Evolutionary conservation across 345 rosid genomes (phyloP).

Genomic region (Gossypium arboreum): DNA sequence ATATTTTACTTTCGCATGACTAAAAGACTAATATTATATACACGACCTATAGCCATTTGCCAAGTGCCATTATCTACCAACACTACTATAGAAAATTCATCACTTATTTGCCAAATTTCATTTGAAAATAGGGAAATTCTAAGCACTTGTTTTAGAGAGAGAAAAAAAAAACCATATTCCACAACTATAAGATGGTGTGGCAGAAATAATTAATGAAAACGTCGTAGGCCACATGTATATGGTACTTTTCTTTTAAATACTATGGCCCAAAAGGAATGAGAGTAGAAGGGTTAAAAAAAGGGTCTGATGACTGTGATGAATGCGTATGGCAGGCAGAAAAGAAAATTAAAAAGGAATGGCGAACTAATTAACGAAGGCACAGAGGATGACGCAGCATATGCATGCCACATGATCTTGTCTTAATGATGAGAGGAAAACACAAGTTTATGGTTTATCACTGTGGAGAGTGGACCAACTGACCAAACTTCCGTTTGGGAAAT

Average conservation of each 20-base stretch:
- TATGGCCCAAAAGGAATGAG: slow-evolving; percentile 7
- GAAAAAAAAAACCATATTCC: background rate
- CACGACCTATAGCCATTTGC: no score
- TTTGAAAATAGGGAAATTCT: background rate
- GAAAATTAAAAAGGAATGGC: background rate
- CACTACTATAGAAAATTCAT: background rate
- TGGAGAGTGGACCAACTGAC: background rate
- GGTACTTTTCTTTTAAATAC: background rate
- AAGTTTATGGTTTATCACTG: background rate
- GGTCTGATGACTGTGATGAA: slow-evolving; percentile 1
- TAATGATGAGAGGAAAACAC: slow-evolving; percentile 4
- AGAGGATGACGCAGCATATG: background rate
- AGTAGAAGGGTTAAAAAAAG: background rate
- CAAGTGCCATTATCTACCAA: background rate
- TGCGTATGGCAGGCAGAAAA: background rate
- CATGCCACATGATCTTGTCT: slow-evolving; percentile 21
- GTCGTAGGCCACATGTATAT: background rate
- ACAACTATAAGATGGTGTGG: background rate
- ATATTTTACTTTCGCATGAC: no score
- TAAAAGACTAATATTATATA: no score
- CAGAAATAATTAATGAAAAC: background rate
- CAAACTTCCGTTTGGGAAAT: background rate
- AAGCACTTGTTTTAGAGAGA: no score
- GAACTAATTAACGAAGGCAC: background rate
- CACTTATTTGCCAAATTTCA: background rate